Conservation (phyloP, 495 filamentous ascomycete genomes). For the Penicillium tannophilum region DNA sequence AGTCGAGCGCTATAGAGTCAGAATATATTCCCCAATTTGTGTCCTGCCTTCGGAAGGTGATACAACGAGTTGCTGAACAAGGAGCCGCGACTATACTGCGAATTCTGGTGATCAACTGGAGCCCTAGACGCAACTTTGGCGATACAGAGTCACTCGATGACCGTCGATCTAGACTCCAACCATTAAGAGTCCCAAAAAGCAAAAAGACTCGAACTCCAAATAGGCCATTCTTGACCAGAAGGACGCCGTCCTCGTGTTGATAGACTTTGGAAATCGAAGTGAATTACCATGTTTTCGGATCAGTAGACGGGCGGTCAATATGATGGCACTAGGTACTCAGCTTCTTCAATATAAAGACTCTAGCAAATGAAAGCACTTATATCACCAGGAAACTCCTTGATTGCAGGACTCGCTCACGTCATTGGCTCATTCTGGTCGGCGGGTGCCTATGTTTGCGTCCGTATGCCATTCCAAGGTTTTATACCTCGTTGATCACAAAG, state of each 20-base stretch:
- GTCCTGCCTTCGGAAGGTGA: not conserved
- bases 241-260: not conserved
- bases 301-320: too few relatives aligned
- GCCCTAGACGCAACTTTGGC: not conserved
- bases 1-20: not conserved
- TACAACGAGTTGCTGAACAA: not conserved
- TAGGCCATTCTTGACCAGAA: not conserved
- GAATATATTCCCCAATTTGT: not conserved
- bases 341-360: too few relatives aligned
- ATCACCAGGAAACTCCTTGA: too few relatives aligned
- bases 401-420: too few relatives aligned
- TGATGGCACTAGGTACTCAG: too few relatives aligned
- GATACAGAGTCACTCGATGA: not conserved
- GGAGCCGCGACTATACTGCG: not conserved
- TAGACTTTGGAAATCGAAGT: too few relatives aligned
- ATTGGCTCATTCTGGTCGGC: too few relatives aligned
- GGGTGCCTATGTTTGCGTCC: too few relatives aligned
- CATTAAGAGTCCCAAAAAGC: not conserved
- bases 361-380: too few relatives aligned
- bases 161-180: not conserved
- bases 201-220: not conserved
- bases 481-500: too few relatives aligned
- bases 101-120: not conserved
- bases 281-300: too few relatives aligned
- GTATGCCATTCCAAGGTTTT: too few relatives aligned